Evolutionary conservation across 2,329 filamentous ascomycete species (phyloP), one percentile per base, ranked within the genome.

Genomic region (Aureobasidium subglaciale): DNA sequence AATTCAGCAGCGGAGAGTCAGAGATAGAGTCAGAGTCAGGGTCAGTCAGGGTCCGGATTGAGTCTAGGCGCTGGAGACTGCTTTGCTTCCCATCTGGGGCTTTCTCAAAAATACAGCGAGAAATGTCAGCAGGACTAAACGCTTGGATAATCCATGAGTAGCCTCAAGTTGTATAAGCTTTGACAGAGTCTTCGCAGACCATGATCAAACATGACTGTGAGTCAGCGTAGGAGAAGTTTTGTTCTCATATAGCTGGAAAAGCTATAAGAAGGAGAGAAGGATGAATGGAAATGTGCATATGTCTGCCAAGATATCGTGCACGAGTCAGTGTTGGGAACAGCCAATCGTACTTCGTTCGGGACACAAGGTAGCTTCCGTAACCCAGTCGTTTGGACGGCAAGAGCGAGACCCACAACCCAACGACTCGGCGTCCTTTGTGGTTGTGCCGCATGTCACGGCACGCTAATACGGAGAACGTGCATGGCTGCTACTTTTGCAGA

Each of bases 311-410:
- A 29, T 1, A 8, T 29, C 27, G n/a, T 15, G 29, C 43, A 24
- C 6, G 15, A 27, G 7, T 29, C 46, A 38, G 15, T 11, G 29
- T 3, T 15, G 13, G 10, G 4, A 6, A 6, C 32, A 27, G 27
- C 24, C 46, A 50, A 50, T 38, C 34, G 38, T 8, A 16, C 9
- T n/a, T 37, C 5, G 4, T n/a, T 16, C 24, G 46, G 46, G 16
- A 50, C 32, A 9, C 8, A 15, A 9, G 8, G 8, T 18, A 16
- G 6, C 18, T 10, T 6, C 37, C 18, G 20, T 13, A 20, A 46
- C 29, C 43, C 43, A 32, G 43, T 48, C 30, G 43, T 48, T 35
- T 48, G 43, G 20, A 25, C 43, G 43, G 43, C 18, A 48, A 24
- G 13, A n/a, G n/a, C n/a, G n/a, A n/a, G 30, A 35, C 43, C 43